These are phyloP conservation scores for Phytophthora vignae DNA, from an alignment of 352 stramenopile species.

Conservation along the genomic window DNA sequence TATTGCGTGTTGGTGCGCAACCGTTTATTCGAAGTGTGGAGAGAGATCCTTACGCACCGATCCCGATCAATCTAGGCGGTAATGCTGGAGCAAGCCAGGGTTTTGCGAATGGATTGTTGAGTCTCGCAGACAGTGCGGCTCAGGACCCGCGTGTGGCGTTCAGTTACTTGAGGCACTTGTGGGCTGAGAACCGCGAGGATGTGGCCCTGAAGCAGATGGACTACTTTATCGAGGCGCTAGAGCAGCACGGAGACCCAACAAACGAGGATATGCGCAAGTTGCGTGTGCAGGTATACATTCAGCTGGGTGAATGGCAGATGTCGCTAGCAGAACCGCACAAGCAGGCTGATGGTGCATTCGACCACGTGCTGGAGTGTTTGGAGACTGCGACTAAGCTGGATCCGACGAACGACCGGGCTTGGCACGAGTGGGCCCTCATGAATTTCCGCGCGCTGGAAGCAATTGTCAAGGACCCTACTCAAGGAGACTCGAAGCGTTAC, in stretches of 20 bases:
- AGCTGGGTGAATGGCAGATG: slow-evolving; percentile 89
- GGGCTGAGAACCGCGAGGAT: slow-evolving; percentile 85
- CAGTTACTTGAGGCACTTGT: slow-evolving; percentile 84
- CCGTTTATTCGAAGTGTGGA: slow-evolving; percentile 86
- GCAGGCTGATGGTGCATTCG: slow-evolving; percentile 73
- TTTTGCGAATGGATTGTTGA: slow-evolving; percentile 64
- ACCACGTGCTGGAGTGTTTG: slow-evolving; percentile 84
- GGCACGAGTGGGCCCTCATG: slow-evolving; percentile 98
- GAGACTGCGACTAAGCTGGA: slow-evolving; percentile 85
- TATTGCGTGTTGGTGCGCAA: slow-evolving; percentile 83
- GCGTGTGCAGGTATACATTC: slow-evolving; percentile 88
- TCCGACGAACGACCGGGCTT: slow-evolving; percentile 96
- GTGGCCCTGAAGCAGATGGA: slow-evolving; percentile 85
- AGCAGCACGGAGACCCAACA: slow-evolving; percentile 65
- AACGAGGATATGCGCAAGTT: slow-evolving; percentile 79
- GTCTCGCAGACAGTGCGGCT: slow-evolving; percentile 69
- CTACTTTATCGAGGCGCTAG: slow-evolving; percentile 86
- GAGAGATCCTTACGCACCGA: slow-evolving; percentile 62
- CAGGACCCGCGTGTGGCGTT: slow-evolving; percentile 84
- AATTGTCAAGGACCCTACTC: slow-evolving; percentile 54
- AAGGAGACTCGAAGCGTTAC: slow-evolving; percentile 75
- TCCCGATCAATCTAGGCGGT: slow-evolving; percentile 76
- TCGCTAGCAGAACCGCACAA: slow-evolving; percentile 75
- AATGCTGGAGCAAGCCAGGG: slow-evolving; percentile 53
- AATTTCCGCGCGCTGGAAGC: slow-evolving; percentile 94